A percentile compares a stretch with the other conserved stretches of the same genome.
These are phyloP conservation scores for Aspergillus cavernicola DNA, from an alignment of 495 filamentous ascomycete species.

Conservation along the genomic window DNA sequence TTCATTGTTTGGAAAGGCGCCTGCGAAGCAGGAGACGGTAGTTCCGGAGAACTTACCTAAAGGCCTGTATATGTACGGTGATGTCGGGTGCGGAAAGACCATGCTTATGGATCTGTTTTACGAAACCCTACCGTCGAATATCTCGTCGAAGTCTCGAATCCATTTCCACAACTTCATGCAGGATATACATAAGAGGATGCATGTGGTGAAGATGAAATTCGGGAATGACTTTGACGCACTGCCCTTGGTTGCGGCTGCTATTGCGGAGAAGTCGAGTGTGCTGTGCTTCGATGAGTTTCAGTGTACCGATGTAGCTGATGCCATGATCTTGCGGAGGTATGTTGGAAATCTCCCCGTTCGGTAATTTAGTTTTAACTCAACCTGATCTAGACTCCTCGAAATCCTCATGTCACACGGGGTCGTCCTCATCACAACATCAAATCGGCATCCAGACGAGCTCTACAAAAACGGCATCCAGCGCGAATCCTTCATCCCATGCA, in stretches of 20 bases:
- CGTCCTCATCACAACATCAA: constrained; percentile 93
- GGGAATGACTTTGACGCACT: constrained; percentile 90
- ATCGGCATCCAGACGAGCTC: constrained; percentile 90
- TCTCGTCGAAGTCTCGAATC: constrained; percentile 84
- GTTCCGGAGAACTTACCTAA: constrained; percentile 74
- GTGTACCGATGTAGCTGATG: constrained; percentile 97
- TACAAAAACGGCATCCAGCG: constrained; percentile 99
- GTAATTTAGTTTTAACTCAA: no score
- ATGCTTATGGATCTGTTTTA: constrained; percentile 99
- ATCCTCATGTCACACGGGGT: constrained; percentile 93
- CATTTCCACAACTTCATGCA: constrained; percentile 99
- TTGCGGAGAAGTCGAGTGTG: constrained; percentile 79
- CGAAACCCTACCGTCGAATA: constrained; percentile 79
- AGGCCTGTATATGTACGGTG: constrained; percentile 92
- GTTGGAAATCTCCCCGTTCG: background rate
- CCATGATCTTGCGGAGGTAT: constrained; percentile 87
- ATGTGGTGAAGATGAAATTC: constrained; percentile 82
- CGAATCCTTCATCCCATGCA: constrained; percentile 90
- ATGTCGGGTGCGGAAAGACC: constrained; percentile 97
- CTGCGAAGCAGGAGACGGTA: constrained; percentile 31
- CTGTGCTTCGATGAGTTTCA: constrained; percentile 99
- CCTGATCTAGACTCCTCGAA: constrained; percentile 65
- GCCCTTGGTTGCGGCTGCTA: constrained; percentile 88
- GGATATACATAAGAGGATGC: constrained; percentile 88
- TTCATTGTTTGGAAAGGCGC: constrained; percentile 59